Base-by-base conservation (phyloP, 169 alveolate species). In the Eimeria mitis region DNA sequence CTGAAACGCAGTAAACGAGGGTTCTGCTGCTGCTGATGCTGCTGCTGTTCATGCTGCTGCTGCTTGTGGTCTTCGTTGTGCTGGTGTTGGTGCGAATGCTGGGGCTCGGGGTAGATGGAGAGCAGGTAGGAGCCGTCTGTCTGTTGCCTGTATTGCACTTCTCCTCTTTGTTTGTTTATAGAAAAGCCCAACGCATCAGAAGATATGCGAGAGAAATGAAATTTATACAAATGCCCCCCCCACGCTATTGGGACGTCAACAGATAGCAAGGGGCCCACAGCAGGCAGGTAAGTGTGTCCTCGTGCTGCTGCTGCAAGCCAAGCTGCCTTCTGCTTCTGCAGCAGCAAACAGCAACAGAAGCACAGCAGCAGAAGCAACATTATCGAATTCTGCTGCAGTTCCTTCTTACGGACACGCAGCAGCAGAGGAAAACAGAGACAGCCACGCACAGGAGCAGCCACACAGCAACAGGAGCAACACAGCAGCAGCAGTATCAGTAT, bases 101-200 rank as follows among this genome's bases (percentile, higher is more conserved):
- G 42, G 81, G 73, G 65, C 31, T 54, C 83, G 52, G 81, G n/a
- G 70, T 91, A 88, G 21, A 90, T 40, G 65, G 94, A 78, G 79
- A 96, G 94, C 34, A 91, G 71, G 84, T 49, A 92, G 34, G 97
- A 96, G 25, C 97, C 97, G 73, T 96, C 97, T 23, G 96, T 54
- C 94, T 96, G 97, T 70, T 89, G 89, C 31, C 97, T 91, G 71
- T 79, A 65, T 34, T 87, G 89, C 47, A 49, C 88, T n/a, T 61
- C 79, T 68, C 94, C 90, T 37, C 52, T 70, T 75, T 89, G 92
- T 70, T 95, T 52, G 47, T 79, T 79, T 0, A 79, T 49, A 9
- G 71, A 11, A n/a, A 79, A 79, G 8, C 89, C 89, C 70, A 79
- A 52, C 5, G 89, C 54, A n/a, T n/a, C 13, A 1, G 89, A 71